Conservation (phyloP, 1,284 basidiomycete genomes). For the Trametes hirsuta region DNA sequence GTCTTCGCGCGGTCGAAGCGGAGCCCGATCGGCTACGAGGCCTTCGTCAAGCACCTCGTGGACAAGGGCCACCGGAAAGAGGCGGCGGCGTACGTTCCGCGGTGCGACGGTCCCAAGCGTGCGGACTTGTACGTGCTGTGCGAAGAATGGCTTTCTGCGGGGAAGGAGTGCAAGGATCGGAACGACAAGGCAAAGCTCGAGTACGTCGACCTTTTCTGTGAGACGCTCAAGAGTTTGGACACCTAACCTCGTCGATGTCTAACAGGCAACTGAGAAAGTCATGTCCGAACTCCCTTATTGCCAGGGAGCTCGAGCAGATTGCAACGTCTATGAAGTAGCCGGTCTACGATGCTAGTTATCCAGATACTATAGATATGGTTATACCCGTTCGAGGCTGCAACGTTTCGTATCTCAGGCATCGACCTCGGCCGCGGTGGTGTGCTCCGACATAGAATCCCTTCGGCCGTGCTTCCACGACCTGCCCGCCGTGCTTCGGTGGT, state of each 20-base stretch:
- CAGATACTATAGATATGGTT: conserved; percentile 6
- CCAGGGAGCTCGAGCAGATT: conserved; percentile 78
- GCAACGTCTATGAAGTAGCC: conserved; percentile 64
- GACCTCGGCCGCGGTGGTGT: conserved; percentile 4
- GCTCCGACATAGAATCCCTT: conserved; percentile 2
- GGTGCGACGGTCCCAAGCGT: conserved; percentile 82
- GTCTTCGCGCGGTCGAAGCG: conserved; percentile 83
- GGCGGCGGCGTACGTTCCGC: conserved; percentile 74
- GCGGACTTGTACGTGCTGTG: conserved; percentile 88
- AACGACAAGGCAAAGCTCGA: conserved; percentile 81
- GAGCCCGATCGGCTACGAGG: conserved; percentile 95
- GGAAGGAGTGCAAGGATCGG: conserved; percentile 85
- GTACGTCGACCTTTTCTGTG: conserved; percentile 43
- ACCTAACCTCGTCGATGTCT: conserved; percentile 9
- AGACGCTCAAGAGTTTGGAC: not conserved
- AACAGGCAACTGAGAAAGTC: conserved; percentile 67
- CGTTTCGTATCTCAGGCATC: not conserved
- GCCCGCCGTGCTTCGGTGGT: conserved; percentile 24
- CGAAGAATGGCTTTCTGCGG: conserved; percentile 87
- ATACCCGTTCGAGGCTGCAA: not conserved
- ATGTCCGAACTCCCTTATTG: conserved; percentile 79
- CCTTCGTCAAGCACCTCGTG: conserved; percentile 84
- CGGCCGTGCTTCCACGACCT: conserved; percentile 29
- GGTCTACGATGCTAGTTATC: not conserved
- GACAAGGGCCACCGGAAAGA: conserved; percentile 73